These are phyloP conservation scores for Yamadazyma takamatsuzukensis DNA, from an alignment of 805 yeast genomes.

Conservation along the genomic window DNA sequence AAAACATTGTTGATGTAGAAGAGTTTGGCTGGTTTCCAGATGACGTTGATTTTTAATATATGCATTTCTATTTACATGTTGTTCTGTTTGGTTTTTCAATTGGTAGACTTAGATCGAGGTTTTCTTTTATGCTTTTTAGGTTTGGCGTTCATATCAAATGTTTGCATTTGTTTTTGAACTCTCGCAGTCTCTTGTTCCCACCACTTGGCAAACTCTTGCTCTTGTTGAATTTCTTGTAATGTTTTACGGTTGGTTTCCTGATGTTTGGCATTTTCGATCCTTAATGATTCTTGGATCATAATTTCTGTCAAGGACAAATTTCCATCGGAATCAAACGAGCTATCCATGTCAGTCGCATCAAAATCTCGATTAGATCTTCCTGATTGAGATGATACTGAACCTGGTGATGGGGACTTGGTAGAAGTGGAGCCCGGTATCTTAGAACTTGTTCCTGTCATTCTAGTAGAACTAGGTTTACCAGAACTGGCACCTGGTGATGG, in stretches of 20 bases:
- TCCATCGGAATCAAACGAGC: constrained; percentile 1
- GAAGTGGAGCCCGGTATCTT: too few relatives aligned
- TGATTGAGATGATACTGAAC: too few relatives aligned
- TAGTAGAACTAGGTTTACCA: too few relatives aligned
- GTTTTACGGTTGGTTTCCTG: constrained; percentile 36
- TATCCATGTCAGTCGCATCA: neutral
- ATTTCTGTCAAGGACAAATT: constrained; percentile 36
- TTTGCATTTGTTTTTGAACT: constrained; percentile 45
- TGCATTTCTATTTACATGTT: too few relatives aligned
- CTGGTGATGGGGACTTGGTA: too few relatives aligned
- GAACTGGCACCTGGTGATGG: too few relatives aligned
- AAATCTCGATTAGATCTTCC: too few relatives aligned
- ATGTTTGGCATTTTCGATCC: constrained; percentile 25
- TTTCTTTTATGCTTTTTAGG: constrained; percentile 4
- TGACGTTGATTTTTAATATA: constrained; percentile 25
- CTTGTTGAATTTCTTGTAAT: constrained; percentile 70
- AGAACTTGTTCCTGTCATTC: too few relatives aligned
- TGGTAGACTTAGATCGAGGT: neutral
- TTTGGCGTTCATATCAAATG: constrained; percentile 4
- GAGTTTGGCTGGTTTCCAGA: constrained; percentile 72
- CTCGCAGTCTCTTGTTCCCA: constrained; percentile 76
- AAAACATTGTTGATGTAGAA: constrained; percentile 37
- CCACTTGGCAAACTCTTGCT: constrained; percentile 84
- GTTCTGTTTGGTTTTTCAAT: constrained; percentile 2
- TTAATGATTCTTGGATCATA: constrained; percentile 45